phyloP scores from a whole-genome alignment of 106 monocot species.

The Acorus gramineus region DNA sequence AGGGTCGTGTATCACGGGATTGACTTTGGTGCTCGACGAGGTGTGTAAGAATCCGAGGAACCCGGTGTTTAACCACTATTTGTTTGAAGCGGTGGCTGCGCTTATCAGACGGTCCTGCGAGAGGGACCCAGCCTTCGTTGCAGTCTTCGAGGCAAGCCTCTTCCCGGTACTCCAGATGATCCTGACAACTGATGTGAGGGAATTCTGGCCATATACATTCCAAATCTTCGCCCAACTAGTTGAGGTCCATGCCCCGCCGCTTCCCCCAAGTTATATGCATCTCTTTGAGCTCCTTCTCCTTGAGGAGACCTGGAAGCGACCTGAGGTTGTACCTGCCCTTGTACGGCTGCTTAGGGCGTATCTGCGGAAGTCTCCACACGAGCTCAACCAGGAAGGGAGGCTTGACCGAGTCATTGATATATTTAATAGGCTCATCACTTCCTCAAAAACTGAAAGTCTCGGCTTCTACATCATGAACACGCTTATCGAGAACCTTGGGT shows the following conservation, averaged over 20 bases:
- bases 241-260: constrained; percentile 59
- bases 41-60: constrained; percentile 93
- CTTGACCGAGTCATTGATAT: constrained; percentile 68
- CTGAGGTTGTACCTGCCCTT: constrained; percentile 72
- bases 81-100: constrained; percentile 88
- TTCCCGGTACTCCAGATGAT: constrained; percentile 90
- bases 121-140: constrained; percentile 48
- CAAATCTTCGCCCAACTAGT: constrained; percentile 95
- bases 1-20: constrained; percentile 33
- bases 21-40: constrained; percentile 51
- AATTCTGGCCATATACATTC: constrained; percentile 97
- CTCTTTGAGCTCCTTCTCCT: constrained; percentile 66
- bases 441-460: constrained; percentile 47
- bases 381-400: constrained; percentile 63
- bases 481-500: constrained; percentile 73
- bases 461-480: constrained; percentile 94
- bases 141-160: constrained; percentile 52
- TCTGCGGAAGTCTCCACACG: constrained; percentile 76
- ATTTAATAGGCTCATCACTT: constrained; percentile 41
- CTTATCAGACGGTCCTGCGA: constrained; percentile 62
- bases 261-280: constrained; percentile 74
- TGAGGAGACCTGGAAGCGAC: constrained; percentile 66
- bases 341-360: constrained; percentile 69
- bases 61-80: constrained; percentile 84
- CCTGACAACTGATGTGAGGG: constrained; percentile 63